Percentiles rank a stretch among this genome's conserved stretches.
phyloP scores from a whole-genome alignment of 2,329 filamentous ascomycete species.

The Nemania sp. region DNA sequence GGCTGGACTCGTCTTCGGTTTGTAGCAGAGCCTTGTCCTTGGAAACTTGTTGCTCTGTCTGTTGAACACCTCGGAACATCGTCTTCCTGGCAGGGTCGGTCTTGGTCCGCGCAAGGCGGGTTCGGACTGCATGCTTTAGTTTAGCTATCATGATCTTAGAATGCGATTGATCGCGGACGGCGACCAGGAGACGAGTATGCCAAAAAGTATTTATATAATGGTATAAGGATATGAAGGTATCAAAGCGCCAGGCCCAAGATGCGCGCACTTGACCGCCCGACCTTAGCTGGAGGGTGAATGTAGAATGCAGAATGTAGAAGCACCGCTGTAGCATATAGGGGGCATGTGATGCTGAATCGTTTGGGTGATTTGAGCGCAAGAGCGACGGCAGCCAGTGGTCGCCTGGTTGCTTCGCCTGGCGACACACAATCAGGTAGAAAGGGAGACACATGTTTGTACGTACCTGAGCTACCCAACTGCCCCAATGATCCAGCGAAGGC shows the following conservation, averaged over 20 bases:
- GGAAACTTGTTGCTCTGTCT: conserved; percentile 32
- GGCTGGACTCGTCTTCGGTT: conserved; percentile 29
- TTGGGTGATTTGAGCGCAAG: too few species aligned
- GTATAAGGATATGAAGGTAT: too few species aligned
- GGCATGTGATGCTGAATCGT: too few species aligned
- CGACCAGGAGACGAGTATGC: too few species aligned
- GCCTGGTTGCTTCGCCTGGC: background rate
- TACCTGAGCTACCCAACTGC: conserved; percentile 26
- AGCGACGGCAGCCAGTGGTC: background rate
- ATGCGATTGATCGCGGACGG: too few species aligned
- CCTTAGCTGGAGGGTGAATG: too few species aligned
- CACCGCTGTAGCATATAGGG: too few species aligned
- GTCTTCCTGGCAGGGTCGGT: conserved; percentile 3
- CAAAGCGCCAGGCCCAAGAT: background rate
- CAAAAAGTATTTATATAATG: too few species aligned
- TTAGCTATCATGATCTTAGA: conserved; percentile 4
- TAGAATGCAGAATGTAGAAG: too few species aligned
- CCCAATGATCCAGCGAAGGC: conserved; percentile 20
- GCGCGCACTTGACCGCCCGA: conserved; percentile 3
- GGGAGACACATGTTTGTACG: conserved; percentile 2
- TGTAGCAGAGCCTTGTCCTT: conserved; percentile 34
- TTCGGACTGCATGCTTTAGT: conserved; percentile 17
- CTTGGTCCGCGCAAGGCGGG: conserved; percentile 19
- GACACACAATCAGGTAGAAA: background rate
- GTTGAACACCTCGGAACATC: conserved; percentile 38